Conservation (phyloP, 192 early-diverging fungal species). For the Backusella psychrophila region DNA sequence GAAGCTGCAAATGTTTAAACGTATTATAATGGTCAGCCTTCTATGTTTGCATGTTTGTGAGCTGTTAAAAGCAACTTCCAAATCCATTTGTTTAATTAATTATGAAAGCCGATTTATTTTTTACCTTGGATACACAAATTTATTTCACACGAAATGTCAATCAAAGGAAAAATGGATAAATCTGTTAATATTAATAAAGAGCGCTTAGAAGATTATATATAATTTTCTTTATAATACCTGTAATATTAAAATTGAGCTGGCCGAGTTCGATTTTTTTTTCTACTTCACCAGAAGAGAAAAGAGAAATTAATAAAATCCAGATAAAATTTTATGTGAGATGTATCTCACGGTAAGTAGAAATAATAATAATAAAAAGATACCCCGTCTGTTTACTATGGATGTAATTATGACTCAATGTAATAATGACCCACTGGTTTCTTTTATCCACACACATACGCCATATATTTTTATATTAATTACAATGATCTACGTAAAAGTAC, state of each 20-base stretch:
- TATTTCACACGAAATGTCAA: background rate
- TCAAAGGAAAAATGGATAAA: background rate
- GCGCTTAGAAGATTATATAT: background rate
- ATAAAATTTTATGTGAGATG: background rate
- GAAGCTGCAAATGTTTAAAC: background rate
- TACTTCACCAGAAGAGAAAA: background rate
- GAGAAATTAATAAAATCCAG: background rate
- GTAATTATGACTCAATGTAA: background rate
- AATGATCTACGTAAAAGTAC: background rate
- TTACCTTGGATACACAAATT: background rate
- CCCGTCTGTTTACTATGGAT: background rate
- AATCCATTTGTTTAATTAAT: background rate
- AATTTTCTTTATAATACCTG: background rate
- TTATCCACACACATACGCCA: background rate
- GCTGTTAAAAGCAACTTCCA: background rate
- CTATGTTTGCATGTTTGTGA: background rate
- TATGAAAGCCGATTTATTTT: background rate
- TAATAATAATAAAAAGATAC: too few species aligned
- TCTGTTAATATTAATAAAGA: too few species aligned
- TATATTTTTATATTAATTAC: background rate
- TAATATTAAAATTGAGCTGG: background rate
- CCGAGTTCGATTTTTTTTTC: background rate
- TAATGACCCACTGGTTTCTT: background rate
- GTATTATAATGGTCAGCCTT: background rate
- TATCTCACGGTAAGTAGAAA: background rate